Evolutionary conservation across 208 protist genomes (phyloP).

Genomic region (Trypanosoma platydactyli): DNA sequence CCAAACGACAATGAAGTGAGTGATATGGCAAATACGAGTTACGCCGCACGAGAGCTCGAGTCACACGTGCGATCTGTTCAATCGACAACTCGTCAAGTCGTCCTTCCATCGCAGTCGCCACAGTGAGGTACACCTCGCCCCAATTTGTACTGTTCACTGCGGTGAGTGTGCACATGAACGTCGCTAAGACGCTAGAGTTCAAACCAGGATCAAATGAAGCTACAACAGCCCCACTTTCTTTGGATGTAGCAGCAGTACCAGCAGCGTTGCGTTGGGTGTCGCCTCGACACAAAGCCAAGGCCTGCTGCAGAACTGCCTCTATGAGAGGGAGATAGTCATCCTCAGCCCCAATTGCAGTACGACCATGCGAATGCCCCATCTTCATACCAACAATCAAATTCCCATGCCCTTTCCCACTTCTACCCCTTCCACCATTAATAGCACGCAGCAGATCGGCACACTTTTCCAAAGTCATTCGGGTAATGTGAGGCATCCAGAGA

Average conservation of each 20-base stretch:
- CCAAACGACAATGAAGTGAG: slow-evolving; percentile 53
- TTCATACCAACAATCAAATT: slow-evolving; percentile 15
- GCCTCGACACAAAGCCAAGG: slow-evolving; percentile 11
- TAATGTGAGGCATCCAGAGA: slow-evolving; percentile 48
- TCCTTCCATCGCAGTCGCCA: slow-evolving; percentile 36
- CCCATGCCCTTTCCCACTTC: background rate
- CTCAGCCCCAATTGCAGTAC: slow-evolving; percentile 24
- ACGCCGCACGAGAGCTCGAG: slow-evolving; percentile 48
- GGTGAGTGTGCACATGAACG: slow-evolving; percentile 25
- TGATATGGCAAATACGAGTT: slow-evolving; percentile 63
- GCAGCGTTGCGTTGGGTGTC: background rate
- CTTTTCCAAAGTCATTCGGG: slow-evolving; percentile 22
- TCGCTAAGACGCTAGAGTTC: slow-evolving; percentile 5
- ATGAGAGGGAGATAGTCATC: slow-evolving; percentile 56
- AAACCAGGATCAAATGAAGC: slow-evolving; percentile 26
- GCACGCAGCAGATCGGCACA: slow-evolving; percentile 37
- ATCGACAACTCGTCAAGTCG: slow-evolving; percentile 16
- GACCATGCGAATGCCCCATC: slow-evolving; percentile 4
- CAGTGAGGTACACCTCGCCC: slow-evolving; percentile 48
- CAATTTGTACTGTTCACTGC: slow-evolving; percentile 47
- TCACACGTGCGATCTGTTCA: slow-evolving; percentile 18
- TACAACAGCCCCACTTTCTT: background rate
- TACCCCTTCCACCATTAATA: slow-evolving; percentile 1
- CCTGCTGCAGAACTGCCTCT: slow-evolving; percentile 32
- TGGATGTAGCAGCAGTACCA: background rate